phyloP scores from a whole-genome alignment of 2,329 filamentous ascomycete genomes.

The Neonectria hederae region DNA sequence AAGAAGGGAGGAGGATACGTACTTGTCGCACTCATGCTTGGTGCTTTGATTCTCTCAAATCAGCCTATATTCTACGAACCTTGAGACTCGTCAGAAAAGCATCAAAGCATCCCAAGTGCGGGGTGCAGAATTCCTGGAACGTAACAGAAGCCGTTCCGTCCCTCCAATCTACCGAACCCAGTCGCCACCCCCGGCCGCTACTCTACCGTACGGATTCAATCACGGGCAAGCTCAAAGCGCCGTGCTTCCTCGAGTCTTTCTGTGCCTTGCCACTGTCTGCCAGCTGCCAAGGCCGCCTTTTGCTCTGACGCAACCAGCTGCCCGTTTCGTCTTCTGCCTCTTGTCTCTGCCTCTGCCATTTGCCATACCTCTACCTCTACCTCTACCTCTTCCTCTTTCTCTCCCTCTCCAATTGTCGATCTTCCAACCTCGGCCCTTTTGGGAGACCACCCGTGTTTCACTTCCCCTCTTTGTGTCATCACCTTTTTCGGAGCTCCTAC shows the following conservation, averaged over 20 bases:
- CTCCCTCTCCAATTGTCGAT: constrained; percentile 29
- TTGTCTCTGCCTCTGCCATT: constrained; percentile 23
- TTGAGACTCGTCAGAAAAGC: constrained; percentile 27
- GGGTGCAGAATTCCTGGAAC: constrained; percentile 35
- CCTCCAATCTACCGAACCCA: constrained; percentile 37
- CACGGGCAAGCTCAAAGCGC: constrained; percentile 38
- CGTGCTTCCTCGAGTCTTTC: constrained; percentile 34
- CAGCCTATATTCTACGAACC: constrained; percentile 35
- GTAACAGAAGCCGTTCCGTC: constrained; percentile 44
- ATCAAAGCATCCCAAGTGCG: constrained; percentile 33
- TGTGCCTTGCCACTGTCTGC: constrained; percentile 37
- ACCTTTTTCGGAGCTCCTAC: constrained; percentile 2
- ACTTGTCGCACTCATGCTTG: constrained; percentile 26
- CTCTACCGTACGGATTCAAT: constrained; percentile 13
- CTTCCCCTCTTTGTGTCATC: constrained; percentile 26
- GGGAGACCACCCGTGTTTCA: constrained; percentile 26
- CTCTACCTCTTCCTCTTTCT: constrained; percentile 5
- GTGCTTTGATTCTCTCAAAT: constrained; percentile 21
- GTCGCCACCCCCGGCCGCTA: constrained; percentile 30
- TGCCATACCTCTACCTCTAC: constrained; percentile 28
- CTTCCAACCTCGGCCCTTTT: constrained; percentile 30
- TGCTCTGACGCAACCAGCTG: constrained; percentile 40
- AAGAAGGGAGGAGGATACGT: constrained; percentile 43
- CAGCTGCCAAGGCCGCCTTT: constrained; percentile 31
- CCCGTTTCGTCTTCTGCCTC: constrained; percentile 32